phyloP scores from a whole-genome alignment of 2,329 filamentous ascomycete genomes.

The Macrophomina pseudophaseolina region DNA sequence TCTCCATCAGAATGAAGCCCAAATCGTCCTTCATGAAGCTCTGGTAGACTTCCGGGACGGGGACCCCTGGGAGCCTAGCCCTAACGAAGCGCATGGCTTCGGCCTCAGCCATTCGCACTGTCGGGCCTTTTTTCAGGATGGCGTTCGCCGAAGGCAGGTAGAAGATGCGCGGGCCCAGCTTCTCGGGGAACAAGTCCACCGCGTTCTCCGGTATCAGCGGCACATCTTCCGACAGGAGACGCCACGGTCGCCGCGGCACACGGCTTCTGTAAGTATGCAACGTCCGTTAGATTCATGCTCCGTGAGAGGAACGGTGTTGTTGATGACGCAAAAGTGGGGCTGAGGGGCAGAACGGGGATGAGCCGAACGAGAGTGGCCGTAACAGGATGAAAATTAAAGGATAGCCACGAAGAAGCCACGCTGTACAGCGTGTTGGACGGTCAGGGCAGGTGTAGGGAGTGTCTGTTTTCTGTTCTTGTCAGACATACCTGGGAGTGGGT shows the following conservation, averaged over 20 bases:
- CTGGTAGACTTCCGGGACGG: slow-evolving; percentile 25
- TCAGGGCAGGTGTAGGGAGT: neutral
- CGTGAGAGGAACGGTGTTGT: neutral
- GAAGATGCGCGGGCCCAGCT: slow-evolving; percentile 25
- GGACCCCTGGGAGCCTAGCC: neutral
- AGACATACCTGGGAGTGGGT: slow-evolving; percentile 12
- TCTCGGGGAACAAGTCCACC: slow-evolving; percentile 23
- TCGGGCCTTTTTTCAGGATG: slow-evolving; percentile 25
- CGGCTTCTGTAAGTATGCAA: slow-evolving; percentile 23
- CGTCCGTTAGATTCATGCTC: slow-evolving; percentile 22
- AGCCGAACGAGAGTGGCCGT: neutral
- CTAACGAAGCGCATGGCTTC: slow-evolving; percentile 23
- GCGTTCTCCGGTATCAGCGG: slow-evolving; percentile 25
- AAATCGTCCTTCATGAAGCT: slow-evolving; percentile 23
- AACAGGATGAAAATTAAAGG: neutral
- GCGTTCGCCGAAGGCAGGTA: slow-evolving; percentile 24
- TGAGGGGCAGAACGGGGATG: neutral
- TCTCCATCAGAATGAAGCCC: slow-evolving; percentile 32
- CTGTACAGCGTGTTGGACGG: neutral
- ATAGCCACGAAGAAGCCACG: neutral
- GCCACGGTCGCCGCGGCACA: slow-evolving; percentile 19
- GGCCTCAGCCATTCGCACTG: slow-evolving; percentile 23
- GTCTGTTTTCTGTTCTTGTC: neutral
- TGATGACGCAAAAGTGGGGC: slow-evolving; percentile 24
- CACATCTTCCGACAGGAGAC: slow-evolving; percentile 24